Conservation (phyloP, 1,284 basidiomycete genomes). For the Trametes pubescens region DNA sequence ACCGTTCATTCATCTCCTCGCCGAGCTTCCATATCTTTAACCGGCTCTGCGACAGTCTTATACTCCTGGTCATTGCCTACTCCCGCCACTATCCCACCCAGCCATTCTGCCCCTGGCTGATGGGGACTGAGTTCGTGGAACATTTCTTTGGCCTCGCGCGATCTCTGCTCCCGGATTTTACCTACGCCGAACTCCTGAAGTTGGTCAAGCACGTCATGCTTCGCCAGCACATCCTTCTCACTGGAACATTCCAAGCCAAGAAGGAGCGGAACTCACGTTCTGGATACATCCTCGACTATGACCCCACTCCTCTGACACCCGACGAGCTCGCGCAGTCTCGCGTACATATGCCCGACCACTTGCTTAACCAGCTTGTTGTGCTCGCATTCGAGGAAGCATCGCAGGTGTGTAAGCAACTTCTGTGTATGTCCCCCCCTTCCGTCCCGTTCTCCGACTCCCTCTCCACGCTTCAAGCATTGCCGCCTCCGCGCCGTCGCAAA, state of each 20-base stretch:
- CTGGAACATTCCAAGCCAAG: slow-evolving; percentile 25
- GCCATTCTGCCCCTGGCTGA: slow-evolving; percentile 27
- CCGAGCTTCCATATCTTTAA: slow-evolving; percentile 40
- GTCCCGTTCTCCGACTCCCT: neutral
- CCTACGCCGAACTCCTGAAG: slow-evolving; percentile 39
- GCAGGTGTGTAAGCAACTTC: slow-evolving; percentile 28
- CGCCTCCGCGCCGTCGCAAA: neutral
- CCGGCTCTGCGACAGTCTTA: slow-evolving; percentile 37
- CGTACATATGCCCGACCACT: neutral
- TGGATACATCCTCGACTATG: slow-evolving; percentile 34
- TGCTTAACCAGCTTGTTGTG: slow-evolving; percentile 27
- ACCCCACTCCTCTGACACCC: slow-evolving; percentile 26
- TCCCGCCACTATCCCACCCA: slow-evolving; percentile 29
- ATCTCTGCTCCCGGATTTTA: slow-evolving; percentile 38
- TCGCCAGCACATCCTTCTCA: slow-evolving; percentile 36
- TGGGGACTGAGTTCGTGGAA: slow-evolving; percentile 40
- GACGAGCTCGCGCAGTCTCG: slow-evolving; percentile 10
- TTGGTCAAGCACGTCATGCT: slow-evolving; percentile 36
- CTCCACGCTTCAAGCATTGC: neutral
- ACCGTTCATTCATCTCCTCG: slow-evolving; percentile 38
- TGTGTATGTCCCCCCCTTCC: slow-evolving; percentile 17
- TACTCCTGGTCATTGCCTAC: slow-evolving; percentile 33
- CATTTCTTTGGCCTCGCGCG: slow-evolving; percentile 42
- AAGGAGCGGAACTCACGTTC: slow-evolving; percentile 23
- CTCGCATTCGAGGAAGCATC: slow-evolving; percentile 33